Evolutionary conservation across 208 protist genomes (phyloP), one percentile per base, ranked within the genome.

Genomic region (Trypanosoma lewisi): DNA sequence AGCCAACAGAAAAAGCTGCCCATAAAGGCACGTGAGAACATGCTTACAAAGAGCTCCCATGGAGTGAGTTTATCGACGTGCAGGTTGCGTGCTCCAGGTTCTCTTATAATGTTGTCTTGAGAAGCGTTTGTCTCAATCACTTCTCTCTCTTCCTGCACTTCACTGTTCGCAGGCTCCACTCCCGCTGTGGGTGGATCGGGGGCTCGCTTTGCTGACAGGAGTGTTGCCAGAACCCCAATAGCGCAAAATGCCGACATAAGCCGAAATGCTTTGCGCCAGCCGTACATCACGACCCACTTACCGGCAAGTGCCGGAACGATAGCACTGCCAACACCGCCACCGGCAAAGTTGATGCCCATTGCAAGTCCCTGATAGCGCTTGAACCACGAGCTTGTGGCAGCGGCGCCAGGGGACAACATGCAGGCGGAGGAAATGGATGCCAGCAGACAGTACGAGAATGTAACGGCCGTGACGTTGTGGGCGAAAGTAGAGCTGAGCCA

Each of bases 261-360:
- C 2, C 82, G 87, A 63, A 94, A 94, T 11, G 83, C 87, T 55
- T 83, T 78, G 41, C 87, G 83, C 87, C 87, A 94, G 56, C 83
- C 83, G 57, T 94, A 94, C 37, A 51, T 31, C 17, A 87, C 77
- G 19, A 87, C 75, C 68, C 78, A 85, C 12, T 77, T 68, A 33
- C 82, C 87, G 4, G 81, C 67, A 2, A 94, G 65, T 37, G 82
- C 49, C n/a, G 82, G 78, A 25, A 94, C 81, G 23, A 89, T 75
- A 0, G 78, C 75, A 52, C 83, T 94, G 39, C 87, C 87, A 31
- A 89, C 55, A 60, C 87, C 87, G 27, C 84, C 84, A 16, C 87
- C 87, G 50, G 68, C 70, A 56, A 89, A 91, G 61, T 80, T 90
- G 63, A 94, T 90, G 44, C 87, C 87, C 71, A 87, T 80, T 0